These are phyloP conservation scores for Alternaria viburni DNA, from an alignment of 2,329 filamentous ascomycete species.

Conservation along the genomic window DNA sequence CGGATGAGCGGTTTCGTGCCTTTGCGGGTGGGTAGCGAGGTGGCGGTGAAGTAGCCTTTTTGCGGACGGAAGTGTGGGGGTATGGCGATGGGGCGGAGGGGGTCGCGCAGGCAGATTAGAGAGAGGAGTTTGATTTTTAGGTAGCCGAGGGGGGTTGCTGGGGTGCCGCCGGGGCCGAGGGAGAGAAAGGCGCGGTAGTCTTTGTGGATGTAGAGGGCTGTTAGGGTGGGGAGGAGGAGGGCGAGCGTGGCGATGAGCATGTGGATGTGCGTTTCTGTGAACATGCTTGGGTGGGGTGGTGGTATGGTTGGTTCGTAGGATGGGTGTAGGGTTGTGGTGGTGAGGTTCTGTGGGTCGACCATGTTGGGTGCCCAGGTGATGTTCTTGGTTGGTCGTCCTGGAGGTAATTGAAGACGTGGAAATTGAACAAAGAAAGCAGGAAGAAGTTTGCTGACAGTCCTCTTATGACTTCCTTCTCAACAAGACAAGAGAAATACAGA, in stretches of 20 bases:
- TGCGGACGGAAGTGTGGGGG: constrained; percentile 61
- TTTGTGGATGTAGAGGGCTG: constrained; percentile 60
- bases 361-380: background rate
- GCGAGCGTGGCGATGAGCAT: constrained; percentile 7
- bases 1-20: constrained; percentile 71
- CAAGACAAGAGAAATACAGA: background rate
- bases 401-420: background rate
- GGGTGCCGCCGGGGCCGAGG: constrained; percentile 81
- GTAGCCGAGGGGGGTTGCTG: constrained; percentile 75
- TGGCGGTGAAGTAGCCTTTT: constrained; percentile 62
- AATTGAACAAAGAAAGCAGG: background rate
- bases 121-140: constrained; percentile 74
- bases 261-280: constrained; percentile 1
- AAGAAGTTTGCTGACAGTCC: background rate
- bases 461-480: background rate
- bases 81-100: constrained; percentile 65
- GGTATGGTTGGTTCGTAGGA: background rate
- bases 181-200: constrained; percentile 79
- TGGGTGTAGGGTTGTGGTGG: background rate
- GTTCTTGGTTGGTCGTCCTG: background rate
- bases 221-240: constrained; percentile 33
- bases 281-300: background rate
- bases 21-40: constrained; percentile 64
- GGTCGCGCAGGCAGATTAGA: constrained; percentile 73
- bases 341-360: background rate